These are phyloP conservation scores for Lentinus polychrous DNA, from an alignment of 1,284 basidiomycete species.

Conservation along the genomic window DNA sequence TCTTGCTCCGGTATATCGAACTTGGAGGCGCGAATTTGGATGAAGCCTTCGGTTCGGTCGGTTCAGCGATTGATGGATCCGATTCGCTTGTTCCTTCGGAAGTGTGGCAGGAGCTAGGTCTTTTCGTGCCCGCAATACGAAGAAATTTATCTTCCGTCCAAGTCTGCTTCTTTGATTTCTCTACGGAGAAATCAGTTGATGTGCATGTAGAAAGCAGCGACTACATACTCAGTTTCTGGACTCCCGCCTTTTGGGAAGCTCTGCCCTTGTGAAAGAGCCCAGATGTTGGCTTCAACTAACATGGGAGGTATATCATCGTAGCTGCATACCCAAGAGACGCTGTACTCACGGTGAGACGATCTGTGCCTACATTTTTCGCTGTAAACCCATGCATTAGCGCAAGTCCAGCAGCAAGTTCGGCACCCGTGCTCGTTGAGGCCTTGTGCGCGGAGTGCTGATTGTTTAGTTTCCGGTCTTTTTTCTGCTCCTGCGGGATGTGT, in stretches of 20 bases:
- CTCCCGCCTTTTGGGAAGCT: neutral
- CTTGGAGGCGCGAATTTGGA: too few relatives aligned
- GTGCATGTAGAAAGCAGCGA: neutral
- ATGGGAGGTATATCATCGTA: neutral
- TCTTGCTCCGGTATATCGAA: too few relatives aligned
- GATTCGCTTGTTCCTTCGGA: too few relatives aligned
- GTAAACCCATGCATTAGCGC: constrained; percentile 5
- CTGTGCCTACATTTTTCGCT: constrained; percentile 1
- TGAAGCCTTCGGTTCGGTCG: too few relatives aligned
- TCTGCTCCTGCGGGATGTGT: constrained; percentile 9
- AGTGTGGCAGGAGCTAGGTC: too few relatives aligned
- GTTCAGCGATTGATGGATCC: too few relatives aligned
- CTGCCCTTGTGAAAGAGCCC: constrained; percentile 7
- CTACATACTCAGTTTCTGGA: neutral
- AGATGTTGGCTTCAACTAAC: constrained; percentile 2
- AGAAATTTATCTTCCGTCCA: neutral
- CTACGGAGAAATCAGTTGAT: neutral
- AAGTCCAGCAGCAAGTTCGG: constrained; percentile 6
- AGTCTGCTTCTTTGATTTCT: neutral
- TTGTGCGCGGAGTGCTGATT: constrained; percentile 25
- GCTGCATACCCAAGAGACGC: neutral
- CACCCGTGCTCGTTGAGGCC: constrained; percentile 13
- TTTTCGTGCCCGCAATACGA: neutral
- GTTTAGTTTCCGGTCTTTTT: constrained; percentile 1
- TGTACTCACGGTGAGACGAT: neutral